Evolutionary conservation across 129 eudicot genomes (phyloP).

Genomic region (Dittrichia graveolens): DNA sequence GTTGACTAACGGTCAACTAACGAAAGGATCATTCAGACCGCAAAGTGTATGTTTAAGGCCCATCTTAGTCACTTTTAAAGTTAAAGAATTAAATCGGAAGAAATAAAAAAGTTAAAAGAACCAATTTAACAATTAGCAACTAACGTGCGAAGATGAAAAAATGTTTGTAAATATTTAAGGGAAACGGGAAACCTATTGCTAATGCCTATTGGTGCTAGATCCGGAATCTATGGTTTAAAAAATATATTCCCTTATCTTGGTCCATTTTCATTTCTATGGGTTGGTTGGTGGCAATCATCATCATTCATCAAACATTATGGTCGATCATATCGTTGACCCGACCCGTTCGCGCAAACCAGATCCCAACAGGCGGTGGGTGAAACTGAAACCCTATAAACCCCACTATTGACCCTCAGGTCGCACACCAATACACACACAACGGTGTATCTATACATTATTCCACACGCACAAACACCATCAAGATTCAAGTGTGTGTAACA

Average conservation of each 20-base stretch:
- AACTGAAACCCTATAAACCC: neutral
- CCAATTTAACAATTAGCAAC: too few species aligned
- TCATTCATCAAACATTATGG: neutral
- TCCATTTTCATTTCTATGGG: neutral
- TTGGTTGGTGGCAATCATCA: slow-evolving; percentile 35
- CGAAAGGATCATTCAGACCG: too few species aligned
- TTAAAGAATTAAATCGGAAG: too few species aligned
- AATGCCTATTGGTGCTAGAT: slow-evolving; percentile 1
- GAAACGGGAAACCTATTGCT: neutral
- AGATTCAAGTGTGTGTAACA: neutral
- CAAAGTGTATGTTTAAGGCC: too few species aligned
- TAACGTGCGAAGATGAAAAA: too few species aligned
- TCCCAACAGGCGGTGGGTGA: neutral
- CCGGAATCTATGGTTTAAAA: neutral
- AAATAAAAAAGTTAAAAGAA: too few species aligned
- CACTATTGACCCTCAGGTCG: slow-evolving; percentile 9
- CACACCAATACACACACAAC: neutral
- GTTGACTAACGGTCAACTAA: too few species aligned
- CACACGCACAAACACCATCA: slow-evolving; percentile 11
- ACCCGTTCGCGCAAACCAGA: neutral
- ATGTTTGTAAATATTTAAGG: too few species aligned
- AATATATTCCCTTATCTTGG: too few species aligned
- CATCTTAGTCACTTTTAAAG: too few species aligned
- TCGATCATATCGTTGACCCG: slow-evolving; percentile 7
- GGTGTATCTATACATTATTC: slow-evolving; percentile 13